Percentiles rank a stretch among this genome's conserved stretches.
phyloP scores from a whole-genome alignment of 768 basidiomycete species.

The Phaeotremella skinneri region DNA sequence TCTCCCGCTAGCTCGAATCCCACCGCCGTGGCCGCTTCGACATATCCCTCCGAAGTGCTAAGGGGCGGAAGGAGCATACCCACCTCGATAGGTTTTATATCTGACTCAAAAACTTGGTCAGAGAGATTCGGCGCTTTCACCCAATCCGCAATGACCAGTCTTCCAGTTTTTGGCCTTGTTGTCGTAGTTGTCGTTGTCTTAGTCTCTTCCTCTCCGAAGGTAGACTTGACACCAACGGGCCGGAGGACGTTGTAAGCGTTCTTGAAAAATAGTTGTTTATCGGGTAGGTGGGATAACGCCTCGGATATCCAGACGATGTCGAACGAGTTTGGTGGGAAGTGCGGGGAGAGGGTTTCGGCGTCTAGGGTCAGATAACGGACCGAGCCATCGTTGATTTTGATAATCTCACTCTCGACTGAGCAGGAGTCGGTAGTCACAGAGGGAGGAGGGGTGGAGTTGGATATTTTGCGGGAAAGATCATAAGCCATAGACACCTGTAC shows the following conservation, averaged over 20 bases:
- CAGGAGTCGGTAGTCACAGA: neutral
- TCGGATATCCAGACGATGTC: slow-evolving; percentile 32
- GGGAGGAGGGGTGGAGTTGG: neutral
- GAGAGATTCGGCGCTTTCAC: slow-evolving; percentile 14
- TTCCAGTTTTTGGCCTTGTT: neutral
- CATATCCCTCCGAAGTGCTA: slow-evolving; percentile 19
- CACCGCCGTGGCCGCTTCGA: slow-evolving; percentile 7
- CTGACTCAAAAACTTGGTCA: slow-evolving; percentile 8
- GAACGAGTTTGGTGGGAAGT: slow-evolving; percentile 11
- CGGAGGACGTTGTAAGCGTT: slow-evolving; percentile 14
- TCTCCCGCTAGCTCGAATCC: slow-evolving; percentile 17
- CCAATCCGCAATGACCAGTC: slow-evolving; percentile 28
- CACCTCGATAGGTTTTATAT: slow-evolving; percentile 26
- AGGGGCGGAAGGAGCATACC: slow-evolving; percentile 29
- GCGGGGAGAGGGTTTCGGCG: slow-evolving; percentile 20
- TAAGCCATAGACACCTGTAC: slow-evolving; percentile 28
- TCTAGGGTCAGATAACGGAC: slow-evolving; percentile 22
- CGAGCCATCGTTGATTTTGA: slow-evolving; percentile 8
- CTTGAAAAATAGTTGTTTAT: slow-evolving; percentile 24
- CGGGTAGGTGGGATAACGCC: slow-evolving; percentile 28
- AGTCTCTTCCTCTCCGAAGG: no score
- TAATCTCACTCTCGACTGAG: neutral
- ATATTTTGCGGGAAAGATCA: slow-evolving; percentile 10
- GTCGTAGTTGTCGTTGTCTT: neutral
- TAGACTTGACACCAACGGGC: no score